Evolutionary conservation across 2,329 filamentous ascomycete genomes (phyloP), one percentile per base, ranked within the genome.

Genomic region (Pestalotiopsis sp.): DNA sequence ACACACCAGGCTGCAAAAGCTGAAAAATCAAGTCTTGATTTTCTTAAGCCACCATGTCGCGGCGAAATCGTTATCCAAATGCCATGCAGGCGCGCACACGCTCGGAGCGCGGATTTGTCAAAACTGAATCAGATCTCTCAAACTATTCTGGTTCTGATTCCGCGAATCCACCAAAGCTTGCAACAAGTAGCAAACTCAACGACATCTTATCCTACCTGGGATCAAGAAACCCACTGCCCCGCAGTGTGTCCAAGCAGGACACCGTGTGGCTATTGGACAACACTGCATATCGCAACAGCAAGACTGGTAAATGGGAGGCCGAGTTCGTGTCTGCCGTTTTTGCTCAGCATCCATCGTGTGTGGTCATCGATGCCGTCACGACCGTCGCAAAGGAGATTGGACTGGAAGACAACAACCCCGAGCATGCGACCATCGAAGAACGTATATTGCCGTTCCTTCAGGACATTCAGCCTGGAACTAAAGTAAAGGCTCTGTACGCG

Each of bases 251-350:
- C 67, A 83, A 85, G 17, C 81, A 88, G 52, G 92, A 97, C 78
- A 89, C 88, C 14, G 90, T 98, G 56, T 98, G 95, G 95, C 83
- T 98, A 7, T 84, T 98, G 62, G 94, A 98, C 82, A 97, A 96
- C 76, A 95, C 93, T 2, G 95, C 94, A 4, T 95, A 92, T 78
- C 88, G 89, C 70, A 80, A 83, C 60, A 75, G 81, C 20, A 75
- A 79, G 68, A 79, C 80, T 2, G 82, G 81, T 66, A 79, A 77
- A 66, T 98, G 94, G 94, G 86, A 93, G 75, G 92, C 92, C 31
- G 93, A 98, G 77, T 94, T 95, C 70, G 90, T 97, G 0, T 89
- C 92, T 2, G 93, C 92, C 59, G 93, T 94, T 68, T 97, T 98
- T 74, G 88, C 92, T 71, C 90, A 90, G 75, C 84, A 93, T 73